Evolutionary conservation across 108 stramenopile genomes (phyloP), one percentile per base, ranked within the genome.

Genomic region (Fragilariopsis cylindrus): DNA sequence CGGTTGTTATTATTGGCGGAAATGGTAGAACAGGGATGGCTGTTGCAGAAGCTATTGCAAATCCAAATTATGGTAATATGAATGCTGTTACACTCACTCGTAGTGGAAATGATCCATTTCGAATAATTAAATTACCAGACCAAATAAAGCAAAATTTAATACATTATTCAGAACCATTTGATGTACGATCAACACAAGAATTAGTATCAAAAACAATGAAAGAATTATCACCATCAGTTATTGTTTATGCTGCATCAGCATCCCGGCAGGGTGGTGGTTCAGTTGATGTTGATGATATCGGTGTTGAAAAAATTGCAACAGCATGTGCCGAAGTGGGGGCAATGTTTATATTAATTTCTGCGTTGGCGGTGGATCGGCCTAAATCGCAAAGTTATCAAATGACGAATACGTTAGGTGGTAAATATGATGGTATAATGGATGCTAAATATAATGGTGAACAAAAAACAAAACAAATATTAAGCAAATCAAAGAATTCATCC

Each of bases 221-320:
- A 3, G 57, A 54, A 2, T 42, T 57, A 4, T 55, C 53, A 12
- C 46, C 77, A 15, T 70, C 77, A 49, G 85, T 72, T 16, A 76
- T 85, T 40, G 75, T 86, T 50, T 86, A 86, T 75, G 75, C 82
- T 60, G 85, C 85, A 49, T 86, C 85, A 18, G 85, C 85, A 13
- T 72, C 69, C 52, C 81, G 83, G 55, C 66, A 78, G 43, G 85
- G 83, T 47, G 83, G 83, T 1, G 78, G 74, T 45, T 9, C 77
- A 9, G 62, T 52, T 9, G 76, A 69, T 9, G 65, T 84, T 8
- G 83, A 84, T 58, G 60, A 81, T 53, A 49, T 21, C 15, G 84
- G 79, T 19, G 84, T 85, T 15, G 82, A 76, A 11, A 62, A 71
- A 47, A 79, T 80, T 39, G 85, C 75, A 5, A 48, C 60, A 30